Base-by-base conservation (phyloP, 306 rosid genomes). In the Prunus padus region DNA sequence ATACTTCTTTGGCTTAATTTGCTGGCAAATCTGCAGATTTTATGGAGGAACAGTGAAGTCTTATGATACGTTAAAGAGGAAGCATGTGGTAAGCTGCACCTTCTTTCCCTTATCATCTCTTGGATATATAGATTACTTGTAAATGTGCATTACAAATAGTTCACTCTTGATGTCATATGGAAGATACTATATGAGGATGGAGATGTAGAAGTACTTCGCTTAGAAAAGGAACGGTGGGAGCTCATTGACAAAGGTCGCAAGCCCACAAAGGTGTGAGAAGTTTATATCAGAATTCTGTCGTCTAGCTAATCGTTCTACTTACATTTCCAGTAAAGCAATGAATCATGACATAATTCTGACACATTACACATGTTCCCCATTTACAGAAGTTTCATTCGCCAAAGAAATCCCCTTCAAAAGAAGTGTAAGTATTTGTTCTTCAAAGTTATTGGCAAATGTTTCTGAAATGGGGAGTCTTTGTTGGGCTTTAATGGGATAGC, bases 11-110 rank as follows among this genome's bases (percentile, higher is more conserved):
- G 64, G 76, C 83, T 83, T 74, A 71, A 73, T 44, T 63, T 62
- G 12, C 65, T 73, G 77, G 61, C 19, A 45, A 66, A 55, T 59
- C 40, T 84, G 26, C 87, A 96, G 99, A 82, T 96, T 89, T 80
- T 96, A 96, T 86, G 87, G 83, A 79, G 99, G 99, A 79, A 88
- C 90, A 11, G 79, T 96, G 73, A 96, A 92, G 87, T 96, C 99
- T 76, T 86, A 85, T 78, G 99, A 96, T 65, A 70, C 91, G 30
- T 51, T 77, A 55, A 96, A 92, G 82, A 77, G 86, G 79, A 96
- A 92, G 88, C 99, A 96, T 74, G 99, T 92, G 92, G 99, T 96
- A 87, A 79, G 96, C 77, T 83, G 63, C 73, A 71, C 67, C 62
- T 76, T 83, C 78, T 75, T 42, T 72, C 81, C 30, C 69, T 51